Percentiles rank a stretch among this genome's conserved stretches.
These are phyloP conservation scores for Tulasnella sp. DNA, from an alignment of 768 basidiomycete species.

Conservation along the genomic window DNA sequence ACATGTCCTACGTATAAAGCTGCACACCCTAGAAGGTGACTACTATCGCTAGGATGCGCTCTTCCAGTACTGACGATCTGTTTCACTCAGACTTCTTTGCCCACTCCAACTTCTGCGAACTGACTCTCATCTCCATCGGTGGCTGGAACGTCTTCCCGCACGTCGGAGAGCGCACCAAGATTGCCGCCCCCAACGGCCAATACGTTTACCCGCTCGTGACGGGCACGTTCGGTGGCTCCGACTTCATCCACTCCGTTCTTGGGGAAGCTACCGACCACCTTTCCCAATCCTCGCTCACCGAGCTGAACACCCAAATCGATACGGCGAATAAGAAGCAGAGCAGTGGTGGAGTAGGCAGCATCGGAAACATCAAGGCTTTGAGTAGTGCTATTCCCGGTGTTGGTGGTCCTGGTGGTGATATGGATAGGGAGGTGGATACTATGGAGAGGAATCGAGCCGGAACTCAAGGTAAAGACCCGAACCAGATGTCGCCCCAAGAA, in stretches of 20 bases:
- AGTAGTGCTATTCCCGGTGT: slow-evolving; percentile 57
- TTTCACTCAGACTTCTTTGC: slow-evolving; percentile 28
- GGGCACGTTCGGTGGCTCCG: slow-evolving; percentile 71
- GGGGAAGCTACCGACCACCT: slow-evolving; percentile 63
- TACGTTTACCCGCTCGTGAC: slow-evolving; percentile 80
- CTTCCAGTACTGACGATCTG: neutral
- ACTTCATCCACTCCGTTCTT: slow-evolving; percentile 73
- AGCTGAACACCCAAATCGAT: slow-evolving; percentile 74
- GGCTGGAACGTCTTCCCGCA: slow-evolving; percentile 76
- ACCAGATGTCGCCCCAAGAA: slow-evolving; percentile 86
- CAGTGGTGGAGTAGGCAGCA: slow-evolving; percentile 27
- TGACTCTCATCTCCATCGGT: slow-evolving; percentile 70
- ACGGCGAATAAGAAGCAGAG: slow-evolving; percentile 44
- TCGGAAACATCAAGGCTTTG: slow-evolving; percentile 42
- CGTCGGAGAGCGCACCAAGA: slow-evolving; percentile 60
- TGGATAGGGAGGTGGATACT: slow-evolving; percentile 69
- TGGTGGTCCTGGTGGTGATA: slow-evolving; percentile 61
- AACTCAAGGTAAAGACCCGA: slow-evolving; percentile 59
- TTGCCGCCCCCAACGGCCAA: slow-evolving; percentile 70
- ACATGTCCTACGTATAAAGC: neutral
- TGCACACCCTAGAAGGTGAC: slow-evolving; percentile 26
- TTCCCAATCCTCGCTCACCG: slow-evolving; percentile 73
- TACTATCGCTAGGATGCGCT: neutral
- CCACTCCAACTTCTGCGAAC: slow-evolving; percentile 62
- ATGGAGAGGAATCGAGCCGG: slow-evolving; percentile 65